These are phyloP conservation scores for Pleurotus tuoliensis DNA, from an alignment of 768 basidiomycete species.

Conservation along the genomic window DNA sequence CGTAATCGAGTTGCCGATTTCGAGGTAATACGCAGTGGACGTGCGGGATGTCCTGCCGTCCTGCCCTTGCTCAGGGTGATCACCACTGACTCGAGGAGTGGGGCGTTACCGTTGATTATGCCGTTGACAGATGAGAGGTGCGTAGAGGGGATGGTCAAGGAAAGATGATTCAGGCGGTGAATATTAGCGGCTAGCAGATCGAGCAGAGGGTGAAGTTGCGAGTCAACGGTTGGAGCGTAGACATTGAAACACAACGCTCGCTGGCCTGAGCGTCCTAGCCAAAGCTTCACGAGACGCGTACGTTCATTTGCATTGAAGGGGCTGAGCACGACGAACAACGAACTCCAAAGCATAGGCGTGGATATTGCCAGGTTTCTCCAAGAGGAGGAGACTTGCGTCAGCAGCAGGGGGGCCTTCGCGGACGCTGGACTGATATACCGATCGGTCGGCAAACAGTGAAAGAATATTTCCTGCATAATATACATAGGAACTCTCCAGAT, in stretches of 20 bases:
- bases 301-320: conserved; percentile 13
- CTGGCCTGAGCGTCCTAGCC: conserved; percentile 15
- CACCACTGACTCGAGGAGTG: conserved; percentile 15
- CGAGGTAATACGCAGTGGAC: background rate
- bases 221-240: conserved; percentile 13
- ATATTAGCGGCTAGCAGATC: conserved; percentile 10
- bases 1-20: background rate
- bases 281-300: conserved; percentile 15
- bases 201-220: conserved; percentile 11
- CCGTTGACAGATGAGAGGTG: conserved; percentile 1
- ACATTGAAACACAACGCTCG: conserved; percentile 15
- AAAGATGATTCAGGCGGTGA: conserved; percentile 16
- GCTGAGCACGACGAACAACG: conserved; percentile 14
- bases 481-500: conserved; percentile 19
- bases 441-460: conserved; percentile 14
- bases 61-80: conserved; percentile 2
- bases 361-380: conserved; percentile 18
- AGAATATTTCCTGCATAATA: conserved; percentile 19
- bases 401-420: conserved; percentile 16
- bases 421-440: conserved; percentile 13
- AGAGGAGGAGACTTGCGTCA: conserved; percentile 18
- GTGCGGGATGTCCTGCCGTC: background rate
- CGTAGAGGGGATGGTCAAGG: conserved; percentile 11
- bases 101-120: conserved; percentile 12
- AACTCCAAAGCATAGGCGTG: conserved; percentile 19